Percentiles rank a stretch among this genome's conserved stretches.
Evolutionary conservation across 441 rosid genomes (phyloP).

Genomic region (Melastoma candidum): DNA sequence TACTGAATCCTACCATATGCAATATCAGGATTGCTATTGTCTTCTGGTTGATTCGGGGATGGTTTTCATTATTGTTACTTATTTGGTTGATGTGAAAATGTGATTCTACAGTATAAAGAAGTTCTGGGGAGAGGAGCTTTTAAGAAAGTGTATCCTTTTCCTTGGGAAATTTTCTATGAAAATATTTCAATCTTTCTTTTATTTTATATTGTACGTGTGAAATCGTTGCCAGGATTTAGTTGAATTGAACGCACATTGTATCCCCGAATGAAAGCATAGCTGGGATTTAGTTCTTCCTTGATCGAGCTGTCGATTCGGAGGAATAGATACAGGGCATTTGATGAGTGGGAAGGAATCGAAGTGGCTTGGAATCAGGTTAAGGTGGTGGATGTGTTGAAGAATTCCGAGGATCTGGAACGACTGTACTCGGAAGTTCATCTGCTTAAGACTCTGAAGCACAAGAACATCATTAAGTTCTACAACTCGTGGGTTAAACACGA

Average conservation of each 20-base stretch:
- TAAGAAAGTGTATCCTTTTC: slow-evolving; percentile 65
- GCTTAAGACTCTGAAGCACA: slow-evolving; percentile 64
- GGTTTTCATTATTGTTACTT: slow-evolving; percentile 2
- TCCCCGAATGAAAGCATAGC: neutral
- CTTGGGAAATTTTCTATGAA: neutral
- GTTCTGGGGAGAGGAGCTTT: slow-evolving; percentile 67
- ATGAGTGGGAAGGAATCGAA: slow-evolving; percentile 59
- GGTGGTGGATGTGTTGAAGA: slow-evolving; percentile 35
- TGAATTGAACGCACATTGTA: neutral
- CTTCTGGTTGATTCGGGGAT: slow-evolving; percentile 5
- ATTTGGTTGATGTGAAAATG: no score
- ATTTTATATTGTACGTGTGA: no score
- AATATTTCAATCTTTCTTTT: neutral
- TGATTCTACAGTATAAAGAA: slow-evolving; percentile 44
- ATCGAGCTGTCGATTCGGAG: slow-evolving; percentile 15
- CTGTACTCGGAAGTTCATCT: slow-evolving; percentile 59
- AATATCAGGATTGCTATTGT: neutral
- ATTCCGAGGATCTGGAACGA: slow-evolving; percentile 50
- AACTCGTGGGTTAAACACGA: slow-evolving; percentile 47
- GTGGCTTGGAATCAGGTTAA: slow-evolving; percentile 71
- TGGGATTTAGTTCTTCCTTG: slow-evolving; percentile 24
- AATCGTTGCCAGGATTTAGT: no score
- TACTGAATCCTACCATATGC: neutral
- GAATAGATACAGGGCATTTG: slow-evolving; percentile 58
- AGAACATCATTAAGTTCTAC: slow-evolving; percentile 60